Conservation (phyloP, 169 alveolate genomes). For the Plasmodium adleri region DNA sequence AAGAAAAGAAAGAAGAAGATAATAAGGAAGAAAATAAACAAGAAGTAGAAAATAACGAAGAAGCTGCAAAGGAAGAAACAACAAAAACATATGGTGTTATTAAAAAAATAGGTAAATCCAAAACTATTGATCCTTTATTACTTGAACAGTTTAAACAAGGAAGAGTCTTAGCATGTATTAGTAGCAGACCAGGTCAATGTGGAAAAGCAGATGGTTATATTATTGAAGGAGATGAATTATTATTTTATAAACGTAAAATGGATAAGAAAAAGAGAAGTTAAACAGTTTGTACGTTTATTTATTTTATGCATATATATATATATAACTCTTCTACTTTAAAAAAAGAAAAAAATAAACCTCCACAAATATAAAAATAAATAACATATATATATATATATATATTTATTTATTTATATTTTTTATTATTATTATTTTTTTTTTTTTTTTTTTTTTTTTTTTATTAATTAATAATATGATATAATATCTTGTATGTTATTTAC, state of each 20-base stretch:
- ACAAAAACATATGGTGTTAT: slow-evolving; percentile 78
- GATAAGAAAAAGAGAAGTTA: slow-evolving; percentile 95
- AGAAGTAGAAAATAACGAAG: slow-evolving; percentile 84
- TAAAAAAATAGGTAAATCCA: slow-evolving; percentile 84
- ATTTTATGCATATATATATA: background rate
- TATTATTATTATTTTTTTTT: too few species aligned
- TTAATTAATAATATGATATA: too few species aligned
- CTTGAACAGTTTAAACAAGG: slow-evolving; percentile 97
- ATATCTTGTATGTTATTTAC: too few species aligned
- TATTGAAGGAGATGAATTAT: slow-evolving; percentile 98
- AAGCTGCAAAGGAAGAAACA: slow-evolving; percentile 79
- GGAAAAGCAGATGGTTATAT: slow-evolving; percentile 98
- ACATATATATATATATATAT: too few species aligned
- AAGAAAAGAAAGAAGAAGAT: slow-evolving; percentile 70
- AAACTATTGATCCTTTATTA: slow-evolving; percentile 89
- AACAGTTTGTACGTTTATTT: slow-evolving; percentile 2
- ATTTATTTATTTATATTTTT: too few species aligned
- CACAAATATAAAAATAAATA: too few species aligned
- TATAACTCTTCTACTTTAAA: background rate
- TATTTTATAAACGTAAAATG: slow-evolving; percentile 96
- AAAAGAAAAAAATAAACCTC: background rate
- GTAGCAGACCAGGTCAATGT: slow-evolving; percentile 98
- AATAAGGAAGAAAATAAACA: slow-evolving; percentile 73
- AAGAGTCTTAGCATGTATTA: slow-evolving; percentile 97
- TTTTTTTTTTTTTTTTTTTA: too few species aligned